Conservation (phyloP, 1,139 yeast genomes). For the Geotrichum histeridarum region DNA sequence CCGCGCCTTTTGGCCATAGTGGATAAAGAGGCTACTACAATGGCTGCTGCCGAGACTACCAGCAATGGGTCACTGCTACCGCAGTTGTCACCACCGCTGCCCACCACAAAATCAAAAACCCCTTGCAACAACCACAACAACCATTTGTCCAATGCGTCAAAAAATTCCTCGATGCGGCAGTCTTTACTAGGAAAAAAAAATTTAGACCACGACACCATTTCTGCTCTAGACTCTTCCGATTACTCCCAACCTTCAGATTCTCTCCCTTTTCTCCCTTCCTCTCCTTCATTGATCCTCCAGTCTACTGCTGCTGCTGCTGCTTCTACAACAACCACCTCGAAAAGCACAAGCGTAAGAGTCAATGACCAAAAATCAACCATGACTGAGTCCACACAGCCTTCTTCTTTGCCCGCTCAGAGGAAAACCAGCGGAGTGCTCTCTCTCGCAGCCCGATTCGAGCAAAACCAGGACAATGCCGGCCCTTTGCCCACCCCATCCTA, state of each 20-base stretch:
- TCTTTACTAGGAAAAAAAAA: not conserved
- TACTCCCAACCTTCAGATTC: not conserved
- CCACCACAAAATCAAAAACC: no score
- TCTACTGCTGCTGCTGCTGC: not conserved
- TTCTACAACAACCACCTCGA: no score
- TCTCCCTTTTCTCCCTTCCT: not conserved
- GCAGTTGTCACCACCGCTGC: no score
- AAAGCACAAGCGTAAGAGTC: not conserved
- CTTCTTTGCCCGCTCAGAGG: not conserved
- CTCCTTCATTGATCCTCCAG: constrained; percentile 4
- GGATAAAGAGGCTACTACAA: no score
- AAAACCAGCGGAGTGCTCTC: constrained; percentile 15
- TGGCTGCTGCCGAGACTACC: no score
- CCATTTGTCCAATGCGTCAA: not conserved
- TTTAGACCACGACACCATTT: constrained; percentile 9
- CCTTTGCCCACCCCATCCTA: not conserved
- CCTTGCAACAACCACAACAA: not conserved
- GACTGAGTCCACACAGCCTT: not conserved
- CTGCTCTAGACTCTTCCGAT: not conserved
- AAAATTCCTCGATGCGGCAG: not conserved
- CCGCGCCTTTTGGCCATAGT: no score
- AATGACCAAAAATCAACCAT: not conserved
- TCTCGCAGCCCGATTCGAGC: constrained; percentile 15
- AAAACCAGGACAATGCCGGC: constrained; percentile 5
- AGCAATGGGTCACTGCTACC: no score